These are phyloP conservation scores for Codiaeum variegatum DNA, from an alignment of 441 rosid genomes.

Conservation along the genomic window DNA sequence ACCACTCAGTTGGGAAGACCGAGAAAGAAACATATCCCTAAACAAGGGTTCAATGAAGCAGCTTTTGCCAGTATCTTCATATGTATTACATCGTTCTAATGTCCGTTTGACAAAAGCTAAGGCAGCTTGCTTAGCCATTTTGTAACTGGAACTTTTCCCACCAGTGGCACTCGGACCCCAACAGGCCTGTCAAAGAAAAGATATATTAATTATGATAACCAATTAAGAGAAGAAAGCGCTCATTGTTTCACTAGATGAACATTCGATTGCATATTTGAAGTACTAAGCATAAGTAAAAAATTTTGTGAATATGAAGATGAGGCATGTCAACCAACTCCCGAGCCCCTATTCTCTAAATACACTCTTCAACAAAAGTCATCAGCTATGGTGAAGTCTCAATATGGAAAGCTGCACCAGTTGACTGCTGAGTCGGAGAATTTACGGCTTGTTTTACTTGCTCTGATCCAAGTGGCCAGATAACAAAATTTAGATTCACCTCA, in stretches of 20 bases:
- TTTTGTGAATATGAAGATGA: neutral
- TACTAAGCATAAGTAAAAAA: neutral
- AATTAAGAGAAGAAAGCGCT: conserved; percentile 13
- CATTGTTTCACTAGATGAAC: neutral
- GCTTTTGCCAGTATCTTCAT: conserved; percentile 81
- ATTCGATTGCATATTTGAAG: neutral
- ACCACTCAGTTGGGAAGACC: conserved; percentile 35
- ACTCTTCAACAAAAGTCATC: neutral
- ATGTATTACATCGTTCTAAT: conserved; percentile 61
- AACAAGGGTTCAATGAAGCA: conserved; percentile 76
- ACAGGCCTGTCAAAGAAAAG: conserved; percentile 49
- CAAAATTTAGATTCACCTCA: neutral
- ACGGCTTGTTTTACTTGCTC: neutral
- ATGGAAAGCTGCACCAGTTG: neutral
- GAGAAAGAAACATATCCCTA: conserved; percentile 55
- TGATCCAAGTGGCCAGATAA: neutral
- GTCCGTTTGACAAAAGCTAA: conserved; percentile 71
- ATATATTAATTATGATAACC: conserved; percentile 14
- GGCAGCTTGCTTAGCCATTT: conserved; percentile 85
- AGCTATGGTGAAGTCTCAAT: neutral
- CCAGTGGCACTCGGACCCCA: conserved; percentile 57
- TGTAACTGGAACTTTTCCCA: conserved; percentile 75
- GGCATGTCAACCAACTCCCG: too few species aligned
- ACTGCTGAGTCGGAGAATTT: conserved; percentile 4
- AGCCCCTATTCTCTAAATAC: neutral